These are phyloP conservation scores for Phylloporus rhodoxanthus DNA, from an alignment of 768 basidiomycete species.

Conservation along the genomic window DNA sequence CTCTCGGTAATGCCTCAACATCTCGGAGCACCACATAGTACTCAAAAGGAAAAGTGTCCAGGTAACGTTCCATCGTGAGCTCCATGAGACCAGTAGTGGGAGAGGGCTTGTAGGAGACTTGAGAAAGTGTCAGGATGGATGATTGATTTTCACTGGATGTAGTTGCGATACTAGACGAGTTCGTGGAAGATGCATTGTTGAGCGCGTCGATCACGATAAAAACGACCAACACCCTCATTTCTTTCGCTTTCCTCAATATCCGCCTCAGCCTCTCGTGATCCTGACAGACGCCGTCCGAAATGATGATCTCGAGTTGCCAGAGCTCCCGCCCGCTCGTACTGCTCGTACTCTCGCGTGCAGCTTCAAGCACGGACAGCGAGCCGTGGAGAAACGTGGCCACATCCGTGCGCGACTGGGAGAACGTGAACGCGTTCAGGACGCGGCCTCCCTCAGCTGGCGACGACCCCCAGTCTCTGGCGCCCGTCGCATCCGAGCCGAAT, in stretches of 20 bases:
- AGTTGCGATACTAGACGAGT: constrained; percentile 4
- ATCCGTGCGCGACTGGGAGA: constrained; percentile 86
- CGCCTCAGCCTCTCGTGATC: constrained; percentile 83
- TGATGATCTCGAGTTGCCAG: constrained; percentile 98
- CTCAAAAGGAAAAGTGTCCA: constrained; percentile 97
- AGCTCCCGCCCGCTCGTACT: constrained; percentile 66
- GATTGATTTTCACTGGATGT: constrained; percentile 37
- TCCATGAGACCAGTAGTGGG: constrained; percentile 63
- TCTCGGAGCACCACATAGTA: constrained; percentile 91
- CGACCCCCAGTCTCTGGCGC: constrained; percentile 44
- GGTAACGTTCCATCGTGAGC: constrained; percentile 79
- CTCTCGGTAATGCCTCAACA: constrained; percentile 88
- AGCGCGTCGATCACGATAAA: constrained; percentile 94
- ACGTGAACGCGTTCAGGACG: constrained; percentile 79
- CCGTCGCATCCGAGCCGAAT: constrained; percentile 81
- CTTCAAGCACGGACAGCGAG: constrained; percentile 67
- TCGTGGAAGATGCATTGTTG: constrained; percentile 38
- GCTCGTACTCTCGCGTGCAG: constrained; percentile 63
- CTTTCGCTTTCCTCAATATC: constrained; percentile 76
- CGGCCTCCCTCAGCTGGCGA: constrained; percentile 26
- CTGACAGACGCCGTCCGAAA: constrained; percentile 98
- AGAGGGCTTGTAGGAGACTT: constrained; percentile 69
- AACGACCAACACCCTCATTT: constrained; percentile 89
- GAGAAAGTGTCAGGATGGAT: constrained; percentile 91
- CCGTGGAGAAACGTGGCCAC: constrained; percentile 77